Percentiles rank a stretch among this genome's conserved stretches.
Conservation (phyloP, 1,284 basidiomycete genomes). For the Cystobasidium slooffiae region DNA sequence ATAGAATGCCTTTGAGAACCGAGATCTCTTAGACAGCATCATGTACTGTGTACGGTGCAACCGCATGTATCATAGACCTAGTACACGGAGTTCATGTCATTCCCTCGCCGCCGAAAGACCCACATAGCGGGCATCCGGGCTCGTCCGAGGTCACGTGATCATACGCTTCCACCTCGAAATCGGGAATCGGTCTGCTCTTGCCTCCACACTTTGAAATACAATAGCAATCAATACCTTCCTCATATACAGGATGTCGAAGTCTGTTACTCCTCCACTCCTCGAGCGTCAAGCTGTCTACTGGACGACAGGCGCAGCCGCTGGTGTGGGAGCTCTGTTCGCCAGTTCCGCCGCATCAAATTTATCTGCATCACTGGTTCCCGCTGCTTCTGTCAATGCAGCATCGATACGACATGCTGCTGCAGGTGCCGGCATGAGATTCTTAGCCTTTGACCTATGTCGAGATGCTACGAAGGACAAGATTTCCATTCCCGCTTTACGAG, state of each 20-base stretch:
- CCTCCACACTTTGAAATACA: no score
- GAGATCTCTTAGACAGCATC: no score
- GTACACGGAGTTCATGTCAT: no score
- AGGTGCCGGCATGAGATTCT: constrained; percentile 31
- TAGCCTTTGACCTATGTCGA: constrained; percentile 27
- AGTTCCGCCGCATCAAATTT: constrained; percentile 2
- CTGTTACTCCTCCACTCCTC: constrained; percentile 8
- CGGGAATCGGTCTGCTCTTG: no score
- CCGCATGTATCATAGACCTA: no score
- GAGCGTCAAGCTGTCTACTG: constrained; percentile 35
- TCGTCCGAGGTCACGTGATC: no score
- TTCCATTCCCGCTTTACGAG: constrained; percentile 1
- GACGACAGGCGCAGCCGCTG: constrained; percentile 27
- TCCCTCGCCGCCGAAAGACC: no score
- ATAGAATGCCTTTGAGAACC: no score
- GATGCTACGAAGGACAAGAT: constrained; percentile 3
- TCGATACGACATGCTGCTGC: constrained; percentile 10
- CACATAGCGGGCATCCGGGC: no score
- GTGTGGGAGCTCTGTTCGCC: neutral
- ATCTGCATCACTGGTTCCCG: neutral
- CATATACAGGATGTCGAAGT: neutral
- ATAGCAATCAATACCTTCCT: no score
- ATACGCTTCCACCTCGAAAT: no score
- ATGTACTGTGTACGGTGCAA: no score
- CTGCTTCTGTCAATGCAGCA: neutral